Evolutionary conservation across 352 stramenopile genomes (phyloP).

Genomic region (Phytophthora idaei): DNA sequence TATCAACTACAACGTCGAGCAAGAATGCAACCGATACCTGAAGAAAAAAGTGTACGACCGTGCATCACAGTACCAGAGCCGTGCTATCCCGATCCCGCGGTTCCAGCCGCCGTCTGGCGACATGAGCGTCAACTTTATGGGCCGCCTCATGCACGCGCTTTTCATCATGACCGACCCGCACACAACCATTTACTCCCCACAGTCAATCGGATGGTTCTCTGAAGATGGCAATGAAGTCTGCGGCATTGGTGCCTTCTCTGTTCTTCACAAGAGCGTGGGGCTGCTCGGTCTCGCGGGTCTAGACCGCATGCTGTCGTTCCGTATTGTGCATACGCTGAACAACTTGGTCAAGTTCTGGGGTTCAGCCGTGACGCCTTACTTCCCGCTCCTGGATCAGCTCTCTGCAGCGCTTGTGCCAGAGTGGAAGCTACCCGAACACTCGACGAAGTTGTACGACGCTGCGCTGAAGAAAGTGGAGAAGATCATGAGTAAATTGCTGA

Average conservation of each 20-base stretch:
- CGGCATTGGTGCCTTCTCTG: conserved; percentile 87
- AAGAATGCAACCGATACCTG: conserved; percentile 95
- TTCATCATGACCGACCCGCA: conserved; percentile 93
- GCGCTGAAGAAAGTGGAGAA: conserved; percentile 94
- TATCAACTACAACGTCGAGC: conserved; percentile 96
- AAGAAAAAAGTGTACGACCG: conserved; percentile 95
- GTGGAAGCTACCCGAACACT: conserved; percentile 90
- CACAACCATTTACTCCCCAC: conserved; percentile 91
- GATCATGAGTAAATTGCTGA: conserved; percentile 93
- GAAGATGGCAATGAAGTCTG: conserved; percentile 86
- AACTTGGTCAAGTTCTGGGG: conserved; percentile 94
- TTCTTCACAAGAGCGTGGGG: conserved; percentile 92
- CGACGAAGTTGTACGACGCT: conserved; percentile 84
- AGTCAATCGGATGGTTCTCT: conserved; percentile 94
- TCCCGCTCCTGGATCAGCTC: conserved; percentile 89
- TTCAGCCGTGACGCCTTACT: conserved; percentile 89
- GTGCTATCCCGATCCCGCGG: conserved; percentile 92
- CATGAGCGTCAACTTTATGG: conserved; percentile 94
- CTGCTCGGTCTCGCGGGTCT: conserved; percentile 91
- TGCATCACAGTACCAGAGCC: conserved; percentile 91
- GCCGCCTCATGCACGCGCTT: conserved; percentile 90
- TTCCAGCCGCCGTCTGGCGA: conserved; percentile 86
- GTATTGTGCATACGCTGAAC: conserved; percentile 93
- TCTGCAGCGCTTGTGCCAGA: conserved; percentile 82
- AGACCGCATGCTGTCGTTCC: conserved; percentile 93